Base-by-base conservation (phyloP, 2,329 filamentous ascomycete genomes). In the Aureobasidium melanogenum region DNA sequence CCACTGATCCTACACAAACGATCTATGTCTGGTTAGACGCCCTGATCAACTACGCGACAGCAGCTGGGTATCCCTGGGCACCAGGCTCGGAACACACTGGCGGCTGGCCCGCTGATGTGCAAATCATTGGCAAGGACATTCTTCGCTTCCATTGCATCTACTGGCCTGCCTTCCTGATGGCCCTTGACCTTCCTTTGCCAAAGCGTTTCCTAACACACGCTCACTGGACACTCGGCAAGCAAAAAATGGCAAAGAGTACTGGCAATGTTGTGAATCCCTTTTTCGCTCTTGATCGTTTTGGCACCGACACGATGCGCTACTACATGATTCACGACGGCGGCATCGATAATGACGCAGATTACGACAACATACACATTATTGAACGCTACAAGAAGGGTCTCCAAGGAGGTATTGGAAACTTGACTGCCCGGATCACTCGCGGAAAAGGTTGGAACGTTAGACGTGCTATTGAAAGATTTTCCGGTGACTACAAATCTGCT, bases 11-110 rank as follows among this genome's bases (percentile, higher is more conserved):
- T 0, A 84, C 79, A 19, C 94, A 97, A 74, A 97, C 92, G 2
- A 93, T 99, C 62, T 99, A 99, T 70, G 95, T 99, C 34, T 99
- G 94, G 94, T 82, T 99, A 0, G 95, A 99, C 75, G 94, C 94
- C 1, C 82, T 99, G 32, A 82, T 97, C 69, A 99, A 97, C 74
- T 99, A 99, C 72, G 76, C 94, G 56, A 96, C 92, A 17, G 90
- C 87, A 64, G 84, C 91, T 1, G 91, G 93, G 15, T 97, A 95
- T 70, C 91, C 91, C 36, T 91, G 88, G 84, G 75, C 84, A 0
- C 86, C 88, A 0, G 85, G 85, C 1, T 76, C 81, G 4, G 84
- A 88, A 63, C 73, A 79, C 15, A 77, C 76, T 22, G 82, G 82
- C 54, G 85, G 89, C 26, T 99, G 94, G 93, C 94, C 94, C 5